phyloP scores from a whole-genome alignment of 805 yeast species.

The Phaffomyces opuntiae region DNA sequence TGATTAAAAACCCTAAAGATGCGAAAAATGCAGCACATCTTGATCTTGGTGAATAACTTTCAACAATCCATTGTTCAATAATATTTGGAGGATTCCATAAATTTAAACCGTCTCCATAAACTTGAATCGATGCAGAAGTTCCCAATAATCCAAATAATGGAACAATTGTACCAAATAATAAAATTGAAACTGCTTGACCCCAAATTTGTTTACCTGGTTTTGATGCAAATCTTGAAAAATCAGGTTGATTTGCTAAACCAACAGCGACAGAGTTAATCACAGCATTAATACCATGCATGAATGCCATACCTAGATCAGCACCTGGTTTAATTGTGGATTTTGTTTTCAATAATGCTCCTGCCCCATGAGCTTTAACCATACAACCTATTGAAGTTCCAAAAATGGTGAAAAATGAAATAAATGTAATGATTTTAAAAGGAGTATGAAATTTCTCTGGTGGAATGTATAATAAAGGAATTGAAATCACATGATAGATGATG shows the following conservation, averaged over 20 bases:
- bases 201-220: conserved; percentile 31
- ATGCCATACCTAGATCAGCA: conserved; percentile 26
- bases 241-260: conserved; percentile 27
- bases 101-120: conserved; percentile 27
- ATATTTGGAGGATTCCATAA: conserved; percentile 43
- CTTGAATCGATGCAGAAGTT: conserved; percentile 35
- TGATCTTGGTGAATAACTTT: conserved; percentile 29
- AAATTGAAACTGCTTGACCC: conserved; percentile 31
- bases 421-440: conserved; percentile 23
- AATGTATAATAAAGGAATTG: conserved; percentile 23
- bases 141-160: conserved; percentile 41
- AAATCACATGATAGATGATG: conserved; percentile 32
- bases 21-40: conserved; percentile 45
- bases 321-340: conserved; percentile 20
- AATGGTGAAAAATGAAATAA: conserved; percentile 27
- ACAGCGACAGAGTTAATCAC: conserved; percentile 26
- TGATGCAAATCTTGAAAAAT: conserved; percentile 31
- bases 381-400: conserved; percentile 30
- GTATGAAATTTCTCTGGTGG: conserved; percentile 27
- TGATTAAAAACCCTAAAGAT: conserved; percentile 26
- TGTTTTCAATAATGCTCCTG: conserved; percentile 26
- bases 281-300: conserved; percentile 25
- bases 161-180: conserved; percentile 34
- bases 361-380: conserved; percentile 26
- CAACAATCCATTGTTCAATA: conserved; percentile 32